phyloP scores from a whole-genome alignment of 1,284 basidiomycete genomes.

The Boletus holoroseus region DNA sequence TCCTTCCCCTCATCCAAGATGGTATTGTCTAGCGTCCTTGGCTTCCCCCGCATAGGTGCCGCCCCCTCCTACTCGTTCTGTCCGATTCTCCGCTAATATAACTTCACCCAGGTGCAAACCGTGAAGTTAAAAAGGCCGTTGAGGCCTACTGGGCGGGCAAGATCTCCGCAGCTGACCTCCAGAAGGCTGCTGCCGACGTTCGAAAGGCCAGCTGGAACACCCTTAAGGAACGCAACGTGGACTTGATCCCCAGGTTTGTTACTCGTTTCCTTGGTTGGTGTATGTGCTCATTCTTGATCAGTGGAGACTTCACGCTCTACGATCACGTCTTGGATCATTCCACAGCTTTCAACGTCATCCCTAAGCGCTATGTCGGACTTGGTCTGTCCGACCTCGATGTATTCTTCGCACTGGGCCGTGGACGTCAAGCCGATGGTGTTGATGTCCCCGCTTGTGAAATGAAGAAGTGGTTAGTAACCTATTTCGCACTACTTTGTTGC shows the following conservation, averaged over 20 bases:
- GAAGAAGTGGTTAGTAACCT: conserved; percentile 85
- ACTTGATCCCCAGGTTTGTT: conserved; percentile 85
- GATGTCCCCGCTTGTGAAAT: conserved; percentile 98
- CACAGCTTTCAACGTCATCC: conserved; percentile 94
- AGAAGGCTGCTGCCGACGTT: conserved; percentile 83
- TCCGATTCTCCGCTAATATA: neutral
- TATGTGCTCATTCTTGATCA: conserved; percentile 37
- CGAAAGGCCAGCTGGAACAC: conserved; percentile 88
- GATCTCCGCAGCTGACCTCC: conserved; percentile 83
- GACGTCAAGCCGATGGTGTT: conserved; percentile 89
- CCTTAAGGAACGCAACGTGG: conserved; percentile 86
- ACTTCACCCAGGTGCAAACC: conserved; percentile 62
- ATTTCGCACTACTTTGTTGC: conserved; percentile 3
- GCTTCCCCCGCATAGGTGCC: conserved; percentile 95
- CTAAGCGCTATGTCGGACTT: conserved; percentile 88
- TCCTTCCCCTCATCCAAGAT: conserved; percentile 40
- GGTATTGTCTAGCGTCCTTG: conserved; percentile 84
- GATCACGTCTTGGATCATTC: conserved; percentile 99
- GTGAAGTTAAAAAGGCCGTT: conserved; percentile 98
- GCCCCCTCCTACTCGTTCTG: neutral
- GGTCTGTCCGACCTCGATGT: conserved; percentile 89
- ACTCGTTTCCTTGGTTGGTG: conserved; percentile 12
- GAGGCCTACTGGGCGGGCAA: conserved; percentile 99
- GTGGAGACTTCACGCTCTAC: conserved; percentile 97
- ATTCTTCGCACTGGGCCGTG: conserved; percentile 99